Base-by-base conservation (phyloP, 164 flowering plant species). In the Sextonia rubra region DNA sequence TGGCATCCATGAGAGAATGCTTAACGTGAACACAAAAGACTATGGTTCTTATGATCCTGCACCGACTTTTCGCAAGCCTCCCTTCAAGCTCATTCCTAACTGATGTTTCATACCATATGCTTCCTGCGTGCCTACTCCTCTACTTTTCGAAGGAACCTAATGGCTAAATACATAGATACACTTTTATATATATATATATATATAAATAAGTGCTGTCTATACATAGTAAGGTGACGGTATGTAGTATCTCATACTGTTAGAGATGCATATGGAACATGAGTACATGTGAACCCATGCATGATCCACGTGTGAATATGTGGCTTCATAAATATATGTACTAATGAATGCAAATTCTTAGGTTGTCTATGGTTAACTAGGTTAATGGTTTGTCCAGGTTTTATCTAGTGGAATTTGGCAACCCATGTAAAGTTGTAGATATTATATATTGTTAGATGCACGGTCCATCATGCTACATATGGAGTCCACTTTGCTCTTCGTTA, bases 31-130 rank as follows among this genome's bases (percentile, higher is more conserved):
- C 76, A 82, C 89, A 12, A 80, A 77, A 37, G 98, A 94, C 77
- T 94, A 94, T 77, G 94, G 90, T 55, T 80, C 75, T 48, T 90
- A 85, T 73, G 88, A 90, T 85, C 94, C 97, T 12, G 47, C 97
- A 1, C 99, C 99, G 47, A 76, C 91, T 32, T 78, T 90, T 48
- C 85, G 66, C 22, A 92, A 86, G 88, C 97, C 99, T 70, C 92
- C 88, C 71, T 90, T 86, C 91, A 92, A 94, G 81, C 93, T 88
- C 82, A 92, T 92, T 20, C 97, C 95, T 47, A 91, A 92, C 81
- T 94, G 77, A 86, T 60, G 37, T 37, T 37, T 7, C 30, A 25
- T 30, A 25, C 32, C 30, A 20, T 7, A 64, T 20, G 3, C 44
- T 29, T 11, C 26, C 25, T 12, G 14, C 26, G 64, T 14, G 22